A percentile compares a stretch with the other conserved stretches of the same genome.
These are phyloP conservation scores for Suhomyces vadensis DNA, from an alignment of 805 yeast genomes.

Conservation along the genomic window DNA sequence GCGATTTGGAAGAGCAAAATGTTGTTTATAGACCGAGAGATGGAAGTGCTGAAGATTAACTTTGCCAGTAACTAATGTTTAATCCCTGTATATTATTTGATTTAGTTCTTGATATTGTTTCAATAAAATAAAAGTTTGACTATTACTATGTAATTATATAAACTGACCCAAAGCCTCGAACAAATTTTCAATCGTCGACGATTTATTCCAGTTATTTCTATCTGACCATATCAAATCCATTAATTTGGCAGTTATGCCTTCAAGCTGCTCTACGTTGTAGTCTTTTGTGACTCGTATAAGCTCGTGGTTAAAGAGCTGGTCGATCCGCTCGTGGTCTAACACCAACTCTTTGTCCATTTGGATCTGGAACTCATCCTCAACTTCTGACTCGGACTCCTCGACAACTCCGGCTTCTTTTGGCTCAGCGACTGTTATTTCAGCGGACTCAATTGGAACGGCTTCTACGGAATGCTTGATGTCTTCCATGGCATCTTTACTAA, in stretches of 20 bases:
- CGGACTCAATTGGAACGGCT: not conserved
- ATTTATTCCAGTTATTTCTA: constrained; percentile 50
- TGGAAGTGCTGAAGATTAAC: constrained; percentile 74
- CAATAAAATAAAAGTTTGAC: constrained; percentile 5
- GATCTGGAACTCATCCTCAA: constrained; percentile 36
- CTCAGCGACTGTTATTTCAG: not conserved
- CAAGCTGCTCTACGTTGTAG: constrained; percentile 39
- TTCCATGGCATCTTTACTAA: not conserved
- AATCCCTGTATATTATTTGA: constrained; percentile 5
- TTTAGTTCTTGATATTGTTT: constrained; percentile 6
- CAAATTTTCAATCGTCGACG: constrained; percentile 35
- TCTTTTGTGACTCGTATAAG: constrained; percentile 33
- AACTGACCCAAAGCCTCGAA: constrained; percentile 14
- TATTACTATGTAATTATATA: not conserved
- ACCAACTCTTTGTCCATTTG: constrained; percentile 58
- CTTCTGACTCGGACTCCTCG: constrained; percentile 33
- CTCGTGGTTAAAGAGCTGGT: constrained; percentile 24
- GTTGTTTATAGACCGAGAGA: constrained; percentile 91
- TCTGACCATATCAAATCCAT: constrained; percentile 75
- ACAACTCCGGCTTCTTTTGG: constrained; percentile 3
- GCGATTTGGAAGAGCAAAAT: constrained; percentile 71
- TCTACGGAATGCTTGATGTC: not conserved
- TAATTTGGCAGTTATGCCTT: constrained; percentile 56
- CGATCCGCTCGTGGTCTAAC: constrained; percentile 18
- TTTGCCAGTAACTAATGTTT: not conserved